Evolutionary conservation across 1,284 basidiomycete genomes (phyloP).

Genomic region (Fomes fomentarius): DNA sequence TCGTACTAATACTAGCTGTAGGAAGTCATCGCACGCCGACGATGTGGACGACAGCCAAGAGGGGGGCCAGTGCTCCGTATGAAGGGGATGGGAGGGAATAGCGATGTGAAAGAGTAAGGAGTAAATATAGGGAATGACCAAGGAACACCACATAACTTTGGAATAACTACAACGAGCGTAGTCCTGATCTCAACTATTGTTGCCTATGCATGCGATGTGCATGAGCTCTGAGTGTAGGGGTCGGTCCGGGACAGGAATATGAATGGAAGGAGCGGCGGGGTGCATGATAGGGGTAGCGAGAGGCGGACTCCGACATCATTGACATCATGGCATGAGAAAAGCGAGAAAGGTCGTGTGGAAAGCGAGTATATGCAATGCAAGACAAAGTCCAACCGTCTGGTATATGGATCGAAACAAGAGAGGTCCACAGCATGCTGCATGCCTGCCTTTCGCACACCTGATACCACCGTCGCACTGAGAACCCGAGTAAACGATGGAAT

Average conservation of each 20-base stretch:
- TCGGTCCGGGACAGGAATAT: not conserved
- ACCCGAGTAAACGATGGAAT: not conserved
- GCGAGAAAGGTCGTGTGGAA: not conserved
- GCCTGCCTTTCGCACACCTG: too few relatives aligned
- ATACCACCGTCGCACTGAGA: not conserved
- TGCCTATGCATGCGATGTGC: not conserved
- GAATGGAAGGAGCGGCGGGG: not conserved
- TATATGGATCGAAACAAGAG: not conserved
- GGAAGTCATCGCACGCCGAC: not conserved
- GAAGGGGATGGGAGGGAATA: too few relatives aligned
- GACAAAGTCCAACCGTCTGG: not conserved
- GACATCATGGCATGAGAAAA: not conserved
- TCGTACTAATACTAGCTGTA: not conserved
- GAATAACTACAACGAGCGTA: not conserved
- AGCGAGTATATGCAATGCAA: conserved; percentile 3
- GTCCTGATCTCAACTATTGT: not conserved
- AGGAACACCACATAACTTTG: not conserved
- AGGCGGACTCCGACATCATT: too few relatives aligned
- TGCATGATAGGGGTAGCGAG: too few relatives aligned
- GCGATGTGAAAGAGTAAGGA: not conserved
- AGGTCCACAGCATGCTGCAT: not conserved
- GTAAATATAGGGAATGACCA: not conserved
- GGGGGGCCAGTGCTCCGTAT: too few relatives aligned
- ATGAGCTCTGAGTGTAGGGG: not conserved
- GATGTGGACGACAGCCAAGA: too few relatives aligned